Evolutionary conservation across 2,329 filamentous ascomycete species (phyloP), one percentile per base, ranked within the genome.

Genomic region (Phialocephala subalpina): DNA sequence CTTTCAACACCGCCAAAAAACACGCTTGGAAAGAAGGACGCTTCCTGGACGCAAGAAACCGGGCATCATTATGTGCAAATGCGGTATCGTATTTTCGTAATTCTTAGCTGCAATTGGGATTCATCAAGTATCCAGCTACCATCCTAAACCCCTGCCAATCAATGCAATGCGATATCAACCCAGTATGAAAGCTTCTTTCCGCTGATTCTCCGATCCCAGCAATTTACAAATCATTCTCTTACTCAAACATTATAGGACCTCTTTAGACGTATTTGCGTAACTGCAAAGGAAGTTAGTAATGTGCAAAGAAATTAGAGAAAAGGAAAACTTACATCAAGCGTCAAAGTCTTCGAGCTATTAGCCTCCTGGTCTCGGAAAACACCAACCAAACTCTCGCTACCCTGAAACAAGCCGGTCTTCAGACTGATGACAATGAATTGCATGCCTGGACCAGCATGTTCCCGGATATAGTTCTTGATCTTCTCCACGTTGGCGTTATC

Each of bases 351-450:
- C 73, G 92, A 97, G 75, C 91, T 97, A 80, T 98, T 99, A 65
- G 93, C 92, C 64, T 90, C 89, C 81, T 99, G 96, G 77, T 99
- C 97, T 71, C 96, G 86, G 82, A 97, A 98, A 12, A 99, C 94
- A 60, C 96, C 96, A 4, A 99, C 94, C 73, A 99, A 80, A 68
- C 94, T 97, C 84, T 99, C 94, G 76, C 93, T 97, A 78, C 97
- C 92, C 80, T 99, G 94, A 82, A 98, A 99, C 64, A 99, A 83
- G 1, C 94, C 94, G 0, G 94, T 92, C 86, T 99, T 99, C 77
- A 99, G 85, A 81, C 90, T 94, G 79, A 99, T 99, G 72, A 99
- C 96, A 67, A 99, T 97, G 73, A 99, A 99, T 79, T 99, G 96
- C 94, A 98, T 98, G 16, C 97, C 97, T 1, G 96, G 96, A 0